Evolutionary conservation across 73 alveolate genomes (phyloP).

Genomic region (Paramecium primaurelia): DNA sequence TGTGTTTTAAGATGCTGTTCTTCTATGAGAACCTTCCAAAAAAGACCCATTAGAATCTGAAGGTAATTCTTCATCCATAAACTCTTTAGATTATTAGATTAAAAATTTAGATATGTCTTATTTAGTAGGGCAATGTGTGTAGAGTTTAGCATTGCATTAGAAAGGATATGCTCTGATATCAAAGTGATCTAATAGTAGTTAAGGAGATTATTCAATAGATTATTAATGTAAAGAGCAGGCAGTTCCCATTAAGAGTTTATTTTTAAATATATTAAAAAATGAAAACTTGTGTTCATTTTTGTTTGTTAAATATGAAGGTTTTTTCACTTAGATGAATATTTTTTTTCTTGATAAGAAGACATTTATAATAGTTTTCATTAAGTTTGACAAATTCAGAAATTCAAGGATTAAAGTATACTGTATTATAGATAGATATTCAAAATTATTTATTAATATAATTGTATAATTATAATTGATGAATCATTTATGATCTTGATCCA

Average conservation of each 20-base stretch:
- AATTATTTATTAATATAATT: too few species aligned
- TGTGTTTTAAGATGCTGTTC: background rate
- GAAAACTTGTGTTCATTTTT: background rate
- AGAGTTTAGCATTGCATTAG: background rate
- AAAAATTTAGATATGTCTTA: background rate
- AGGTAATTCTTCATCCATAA: background rate
- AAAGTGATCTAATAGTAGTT: background rate
- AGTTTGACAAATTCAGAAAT: too few species aligned
- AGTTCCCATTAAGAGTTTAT: background rate
- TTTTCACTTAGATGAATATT: background rate
- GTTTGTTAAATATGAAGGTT: background rate
- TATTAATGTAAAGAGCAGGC: background rate
- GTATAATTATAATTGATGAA: too few species aligned
- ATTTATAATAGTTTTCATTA: background rate
- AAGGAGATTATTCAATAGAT: background rate
- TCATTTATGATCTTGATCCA: too few species aligned
- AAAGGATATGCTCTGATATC: background rate
- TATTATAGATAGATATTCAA: background rate
- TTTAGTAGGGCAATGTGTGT: background rate
- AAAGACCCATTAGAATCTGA: background rate
- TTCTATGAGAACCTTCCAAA: background rate
- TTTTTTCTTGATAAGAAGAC: background rate
- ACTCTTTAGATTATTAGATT: background rate
- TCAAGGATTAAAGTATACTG: too few species aligned
- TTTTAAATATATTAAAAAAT: background rate